These are phyloP conservation scores for Cercophora sp. DNA, from an alignment of 495 filamentous ascomycete genomes.

Conservation along the genomic window DNA sequence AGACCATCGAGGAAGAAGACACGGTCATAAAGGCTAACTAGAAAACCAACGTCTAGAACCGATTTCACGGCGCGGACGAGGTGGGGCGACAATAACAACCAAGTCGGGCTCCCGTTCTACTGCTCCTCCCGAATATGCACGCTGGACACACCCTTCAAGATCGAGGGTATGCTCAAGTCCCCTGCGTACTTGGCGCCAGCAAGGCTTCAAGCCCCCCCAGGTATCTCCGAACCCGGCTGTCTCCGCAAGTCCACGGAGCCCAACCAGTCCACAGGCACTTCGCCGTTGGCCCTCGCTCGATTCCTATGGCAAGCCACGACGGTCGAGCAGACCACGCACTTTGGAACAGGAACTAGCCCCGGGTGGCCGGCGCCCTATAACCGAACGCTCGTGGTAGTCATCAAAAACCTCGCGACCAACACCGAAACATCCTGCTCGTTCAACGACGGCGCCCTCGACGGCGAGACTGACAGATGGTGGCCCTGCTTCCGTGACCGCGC, in stretches of 20 bases:
- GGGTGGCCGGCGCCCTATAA: background rate
- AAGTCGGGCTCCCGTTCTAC: background rate
- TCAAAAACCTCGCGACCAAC: background rate
- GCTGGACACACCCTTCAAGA: background rate
- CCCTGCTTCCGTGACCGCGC: background rate
- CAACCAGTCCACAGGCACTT: background rate
- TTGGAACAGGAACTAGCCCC: background rate
- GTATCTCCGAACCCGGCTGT: background rate
- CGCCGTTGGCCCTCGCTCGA: background rate
- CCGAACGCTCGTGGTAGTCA: background rate
- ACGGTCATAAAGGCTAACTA: background rate
- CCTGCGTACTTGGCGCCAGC: background rate
- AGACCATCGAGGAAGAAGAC: background rate
- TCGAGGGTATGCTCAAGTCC: background rate
- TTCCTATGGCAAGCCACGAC: conserved; percentile 7
- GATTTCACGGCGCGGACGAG: background rate
- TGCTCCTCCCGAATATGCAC: conserved; percentile 1
- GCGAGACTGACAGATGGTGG: conserved; percentile 5
- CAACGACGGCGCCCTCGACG: conserved; percentile 1
- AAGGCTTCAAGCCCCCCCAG: background rate
- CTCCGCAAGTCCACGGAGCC: background rate
- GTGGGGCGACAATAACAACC: background rate
- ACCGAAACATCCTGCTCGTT: background rate
- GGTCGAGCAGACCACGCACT: background rate
- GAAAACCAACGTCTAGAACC: background rate